A percentile compares a stretch with the other conserved stretches of the same genome.
Evolutionary conservation across 805 yeast species (phyloP).

Genomic region (Nadsonia fulvescens): DNA sequence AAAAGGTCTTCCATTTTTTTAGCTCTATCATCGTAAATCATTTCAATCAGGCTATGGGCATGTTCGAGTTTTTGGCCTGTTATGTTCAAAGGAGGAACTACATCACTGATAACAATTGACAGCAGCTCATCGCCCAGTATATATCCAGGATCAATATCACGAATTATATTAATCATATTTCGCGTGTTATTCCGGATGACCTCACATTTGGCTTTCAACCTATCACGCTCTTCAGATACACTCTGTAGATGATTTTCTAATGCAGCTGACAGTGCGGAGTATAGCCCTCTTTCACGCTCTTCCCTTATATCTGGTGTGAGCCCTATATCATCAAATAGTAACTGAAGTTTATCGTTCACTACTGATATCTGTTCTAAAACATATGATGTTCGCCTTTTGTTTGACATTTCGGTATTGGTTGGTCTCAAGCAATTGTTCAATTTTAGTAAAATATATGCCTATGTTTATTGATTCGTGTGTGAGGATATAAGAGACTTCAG

Average conservation of each 20-base stretch:
- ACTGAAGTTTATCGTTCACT: constrained; percentile 13
- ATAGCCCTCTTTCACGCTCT: constrained; percentile 13
- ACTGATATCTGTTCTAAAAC: constrained; percentile 13
- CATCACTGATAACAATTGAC: constrained; percentile 6
- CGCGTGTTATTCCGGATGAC: constrained; percentile 9
- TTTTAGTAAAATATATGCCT: no score
- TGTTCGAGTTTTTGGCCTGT: constrained; percentile 7
- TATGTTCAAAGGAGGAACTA: constrained; percentile 12
- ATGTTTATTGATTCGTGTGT: no score
- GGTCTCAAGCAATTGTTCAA: no score
- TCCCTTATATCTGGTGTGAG: constrained; percentile 10
- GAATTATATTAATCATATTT: constrained; percentile 11
- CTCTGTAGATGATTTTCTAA: constrained; percentile 15
- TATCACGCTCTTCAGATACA: constrained; percentile 15
- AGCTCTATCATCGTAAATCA: no score
- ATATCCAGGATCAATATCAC: constrained; percentile 8
- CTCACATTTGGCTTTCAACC: constrained; percentile 9
- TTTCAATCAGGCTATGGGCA: constrained; percentile 8
- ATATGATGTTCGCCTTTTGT: constrained; percentile 9
- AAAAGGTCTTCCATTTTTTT: no score
- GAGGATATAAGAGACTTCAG: no score
- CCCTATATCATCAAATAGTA: constrained; percentile 13
- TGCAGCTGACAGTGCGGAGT: constrained; percentile 12
- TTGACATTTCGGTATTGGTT: no score
- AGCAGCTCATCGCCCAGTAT: constrained; percentile 8